Percentiles rank a stretch among this genome's conserved stretches.
Conservation (phyloP, 495 filamentous ascomycete species). For the Lasiosphaeria ovina region DNA sequence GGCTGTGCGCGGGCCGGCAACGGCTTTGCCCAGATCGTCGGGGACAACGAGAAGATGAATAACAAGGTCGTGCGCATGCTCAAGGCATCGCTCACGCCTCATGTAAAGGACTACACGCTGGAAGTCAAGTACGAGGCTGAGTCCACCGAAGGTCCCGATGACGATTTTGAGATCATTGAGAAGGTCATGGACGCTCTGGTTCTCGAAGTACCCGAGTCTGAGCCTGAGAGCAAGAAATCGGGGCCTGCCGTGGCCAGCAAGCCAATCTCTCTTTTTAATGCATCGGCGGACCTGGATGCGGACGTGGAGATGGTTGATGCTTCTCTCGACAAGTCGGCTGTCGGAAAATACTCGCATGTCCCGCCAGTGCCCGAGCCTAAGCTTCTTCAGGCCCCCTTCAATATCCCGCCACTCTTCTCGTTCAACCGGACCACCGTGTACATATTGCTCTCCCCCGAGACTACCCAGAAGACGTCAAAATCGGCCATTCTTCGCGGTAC, state of each 20-base stretch:
- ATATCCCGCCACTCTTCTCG: conserved; percentile 62
- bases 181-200: conserved; percentile 46
- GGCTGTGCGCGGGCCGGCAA: conserved; percentile 65
- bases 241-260: conserved; percentile 26
- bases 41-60: conserved; percentile 56
- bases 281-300: conserved; percentile 38
- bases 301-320: conserved; percentile 37
- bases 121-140: conserved; percentile 57
- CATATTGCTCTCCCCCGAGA: conserved; percentile 55
- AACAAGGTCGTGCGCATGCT: conserved; percentile 68
- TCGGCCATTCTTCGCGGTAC: conserved; percentile 57
- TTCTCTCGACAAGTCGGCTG: conserved; percentile 19
- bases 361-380: conserved; percentile 51
- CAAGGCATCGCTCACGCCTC: conserved; percentile 62
- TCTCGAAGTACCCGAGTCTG: conserved; percentile 20
- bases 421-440: conserved; percentile 63
- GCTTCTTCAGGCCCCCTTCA: conserved; percentile 59
- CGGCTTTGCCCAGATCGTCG: conserved; percentile 63
- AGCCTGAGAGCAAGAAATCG: conserved; percentile 7
- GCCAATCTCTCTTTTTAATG: conserved; percentile 59
- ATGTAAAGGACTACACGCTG: conserved; percentile 57
- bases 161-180: conserved; percentile 59
- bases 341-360: conserved; percentile 45
- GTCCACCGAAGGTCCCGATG: conserved; percentile 17
- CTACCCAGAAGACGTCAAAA: conserved; percentile 45